A percentile compares a stretch with the other conserved stretches of the same genome.
phyloP scores from a whole-genome alignment of 208 protist species.

The Histomonas meleagridis region DNA sequence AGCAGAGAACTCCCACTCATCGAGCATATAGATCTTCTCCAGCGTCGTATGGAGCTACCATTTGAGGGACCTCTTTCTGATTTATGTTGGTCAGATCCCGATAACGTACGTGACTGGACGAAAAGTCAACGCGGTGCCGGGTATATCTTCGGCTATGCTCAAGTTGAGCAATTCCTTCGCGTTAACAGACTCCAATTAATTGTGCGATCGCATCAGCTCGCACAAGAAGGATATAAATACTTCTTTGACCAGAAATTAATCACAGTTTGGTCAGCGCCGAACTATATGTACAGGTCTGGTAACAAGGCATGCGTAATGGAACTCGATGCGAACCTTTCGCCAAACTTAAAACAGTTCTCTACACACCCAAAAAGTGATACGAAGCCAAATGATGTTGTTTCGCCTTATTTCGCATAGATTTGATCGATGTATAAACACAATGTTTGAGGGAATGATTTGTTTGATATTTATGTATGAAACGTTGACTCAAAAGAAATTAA shows the following conservation, averaged over 20 bases:
- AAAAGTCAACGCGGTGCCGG: slow-evolving; percentile 67
- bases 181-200: slow-evolving; percentile 65
- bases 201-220: slow-evolving; percentile 69
- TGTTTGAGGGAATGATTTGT: too few relatives aligned
- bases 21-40: slow-evolving; percentile 59
- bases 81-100: slow-evolving; percentile 49
- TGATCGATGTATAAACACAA: too few relatives aligned
- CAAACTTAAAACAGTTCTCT: too few relatives aligned
- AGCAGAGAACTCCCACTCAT: slow-evolving; percentile 44
- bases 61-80: slow-evolving; percentile 45
- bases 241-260: slow-evolving; percentile 69
- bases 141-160: slow-evolving; percentile 65
- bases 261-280: slow-evolving; percentile 77
- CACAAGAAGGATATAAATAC: slow-evolving; percentile 74
- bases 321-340: too few relatives aligned
- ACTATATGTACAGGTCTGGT: slow-evolving; percentile 51
- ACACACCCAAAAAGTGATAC: too few relatives aligned
- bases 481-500: too few relatives aligned
- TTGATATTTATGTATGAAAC: too few relatives aligned
- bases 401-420: too few relatives aligned
- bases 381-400: too few relatives aligned
- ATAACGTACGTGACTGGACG: slow-evolving; percentile 61
- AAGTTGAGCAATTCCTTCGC: slow-evolving; percentile 58
- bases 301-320: slow-evolving; percentile 80
- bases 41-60: slow-evolving; percentile 48